Conservation (phyloP, 257 asterid species). For the Ajuga chamaepitys region DNA sequence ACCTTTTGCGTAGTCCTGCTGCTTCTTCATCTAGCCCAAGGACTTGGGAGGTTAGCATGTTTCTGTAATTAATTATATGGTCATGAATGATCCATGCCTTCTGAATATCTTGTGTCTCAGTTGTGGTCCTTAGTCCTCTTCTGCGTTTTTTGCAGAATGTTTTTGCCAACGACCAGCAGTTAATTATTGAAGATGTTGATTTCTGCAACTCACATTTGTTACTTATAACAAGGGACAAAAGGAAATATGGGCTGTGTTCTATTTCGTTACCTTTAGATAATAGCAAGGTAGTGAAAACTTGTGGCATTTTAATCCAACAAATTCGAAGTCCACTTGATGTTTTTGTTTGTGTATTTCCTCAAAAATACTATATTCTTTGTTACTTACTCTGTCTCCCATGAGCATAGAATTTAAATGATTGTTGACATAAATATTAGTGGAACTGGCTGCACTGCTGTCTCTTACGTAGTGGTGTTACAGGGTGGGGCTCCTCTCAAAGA, state of each 20-base stretch:
- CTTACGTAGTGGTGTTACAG: conserved; percentile 30
- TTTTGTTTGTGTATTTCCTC: neutral
- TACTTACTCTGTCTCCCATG: neutral
- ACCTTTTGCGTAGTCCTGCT: conserved; percentile 57
- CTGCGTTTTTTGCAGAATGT: conserved; percentile 48
- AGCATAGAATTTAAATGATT: neutral
- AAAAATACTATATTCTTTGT: neutral
- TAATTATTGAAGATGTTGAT: conserved; percentile 78
- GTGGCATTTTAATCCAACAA: conserved; percentile 1
- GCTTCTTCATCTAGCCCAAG: conserved; percentile 30
- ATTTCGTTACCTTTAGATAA: conserved; percentile 59
- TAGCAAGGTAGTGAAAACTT: conserved; percentile 47
- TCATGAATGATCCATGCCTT: conserved; percentile 3
- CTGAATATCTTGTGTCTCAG: neutral
- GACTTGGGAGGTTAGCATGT: conserved; percentile 77
- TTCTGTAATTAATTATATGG: neutral
- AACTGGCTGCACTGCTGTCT: neutral
- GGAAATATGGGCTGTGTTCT: conserved; percentile 52
- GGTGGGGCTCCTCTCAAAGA: conserved; percentile 56
- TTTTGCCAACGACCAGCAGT: conserved; percentile 41
- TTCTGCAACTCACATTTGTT: conserved; percentile 66
- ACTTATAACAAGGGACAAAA: conserved; percentile 44
- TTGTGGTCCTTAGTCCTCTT: conserved; percentile 7
- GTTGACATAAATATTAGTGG: neutral
- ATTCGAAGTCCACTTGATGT: conserved; percentile 6